These are phyloP conservation scores for Phytomonas serpens DNA, from an alignment of 208 protist genomes.

Conservation along the genomic window DNA sequence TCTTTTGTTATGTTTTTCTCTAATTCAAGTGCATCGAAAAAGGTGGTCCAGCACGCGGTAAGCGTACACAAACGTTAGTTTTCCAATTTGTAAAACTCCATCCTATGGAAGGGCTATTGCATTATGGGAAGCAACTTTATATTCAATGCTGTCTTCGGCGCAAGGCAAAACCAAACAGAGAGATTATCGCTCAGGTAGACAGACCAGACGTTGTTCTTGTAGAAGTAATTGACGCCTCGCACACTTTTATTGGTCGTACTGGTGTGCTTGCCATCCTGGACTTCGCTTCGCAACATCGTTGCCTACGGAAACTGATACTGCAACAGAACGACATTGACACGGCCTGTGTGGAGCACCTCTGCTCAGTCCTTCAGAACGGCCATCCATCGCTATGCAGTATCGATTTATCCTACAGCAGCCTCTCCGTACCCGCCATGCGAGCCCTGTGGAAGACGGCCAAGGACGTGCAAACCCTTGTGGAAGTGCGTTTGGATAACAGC, in stretches of 20 bases:
- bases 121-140: conserved; percentile 37
- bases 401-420: conserved; percentile 53
- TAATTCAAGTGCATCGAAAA: background rate
- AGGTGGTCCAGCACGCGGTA: background rate
- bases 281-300: conserved; percentile 49
- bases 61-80: background rate
- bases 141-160: conserved; percentile 53
- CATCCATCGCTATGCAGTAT: conserved; percentile 43
- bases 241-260: conserved; percentile 65
- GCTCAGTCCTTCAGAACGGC: conserved; percentile 30
- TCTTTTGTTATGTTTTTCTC: background rate
- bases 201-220: conserved; percentile 43
- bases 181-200: conserved; percentile 47
- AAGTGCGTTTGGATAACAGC: conserved; percentile 39
- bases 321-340: conserved; percentile 56
- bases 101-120: conserved; percentile 8
- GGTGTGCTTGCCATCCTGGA: conserved; percentile 65
- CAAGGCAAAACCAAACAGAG: conserved; percentile 54
- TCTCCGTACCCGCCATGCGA: conserved; percentile 58
- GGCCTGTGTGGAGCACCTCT: conserved; percentile 53
- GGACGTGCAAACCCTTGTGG: conserved; percentile 21
- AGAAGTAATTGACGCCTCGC: conserved; percentile 46
- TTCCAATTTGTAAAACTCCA: background rate
- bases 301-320: conserved; percentile 45
- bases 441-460: conserved; percentile 58